Conservation (phyloP, 2,329 filamentous ascomycete species). For the Gremmenia infestans region DNA sequence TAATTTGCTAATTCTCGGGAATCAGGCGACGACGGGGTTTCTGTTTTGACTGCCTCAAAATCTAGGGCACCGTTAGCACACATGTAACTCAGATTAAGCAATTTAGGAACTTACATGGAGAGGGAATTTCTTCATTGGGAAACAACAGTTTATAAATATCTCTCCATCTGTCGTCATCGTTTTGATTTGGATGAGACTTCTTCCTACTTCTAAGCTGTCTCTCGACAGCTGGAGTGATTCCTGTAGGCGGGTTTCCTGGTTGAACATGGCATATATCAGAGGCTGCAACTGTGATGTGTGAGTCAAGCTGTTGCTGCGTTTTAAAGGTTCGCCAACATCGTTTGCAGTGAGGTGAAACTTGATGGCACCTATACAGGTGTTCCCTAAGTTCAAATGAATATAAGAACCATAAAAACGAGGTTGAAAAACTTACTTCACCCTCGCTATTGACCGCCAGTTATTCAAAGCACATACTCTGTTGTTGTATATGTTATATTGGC, state of each 20-base stretch:
- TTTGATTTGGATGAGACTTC: constrained; percentile 11
- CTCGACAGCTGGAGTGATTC: constrained; percentile 13
- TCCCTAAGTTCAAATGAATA: constrained; percentile 5
- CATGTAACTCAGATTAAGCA: background rate
- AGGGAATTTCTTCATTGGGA: constrained; percentile 12
- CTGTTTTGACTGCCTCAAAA: constrained; percentile 7
- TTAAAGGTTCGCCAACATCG: constrained; percentile 15
- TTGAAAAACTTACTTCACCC: constrained; percentile 13
- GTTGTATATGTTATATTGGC: constrained; percentile 11
- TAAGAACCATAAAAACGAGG: background rate
- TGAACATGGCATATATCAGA: constrained; percentile 8
- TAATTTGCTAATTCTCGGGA: constrained; percentile 11
- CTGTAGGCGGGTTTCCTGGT: constrained; percentile 1
- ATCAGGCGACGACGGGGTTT: constrained; percentile 8
- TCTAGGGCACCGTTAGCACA: constrained; percentile 15
- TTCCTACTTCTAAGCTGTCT: constrained; percentile 14
- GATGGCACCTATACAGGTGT: constrained; percentile 16
- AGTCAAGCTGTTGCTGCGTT: constrained; percentile 10
- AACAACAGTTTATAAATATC: constrained; percentile 19
- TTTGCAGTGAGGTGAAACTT: constrained; percentile 10
- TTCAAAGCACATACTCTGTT: constrained; percentile 11
- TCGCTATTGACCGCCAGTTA: constrained; percentile 9
- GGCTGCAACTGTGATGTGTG: constrained; percentile 10
- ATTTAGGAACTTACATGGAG: constrained; percentile 18
- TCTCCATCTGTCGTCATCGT: constrained; percentile 17